Base-by-base conservation (phyloP, 176 grass and related monocot species). In the Raddia guianensis region DNA sequence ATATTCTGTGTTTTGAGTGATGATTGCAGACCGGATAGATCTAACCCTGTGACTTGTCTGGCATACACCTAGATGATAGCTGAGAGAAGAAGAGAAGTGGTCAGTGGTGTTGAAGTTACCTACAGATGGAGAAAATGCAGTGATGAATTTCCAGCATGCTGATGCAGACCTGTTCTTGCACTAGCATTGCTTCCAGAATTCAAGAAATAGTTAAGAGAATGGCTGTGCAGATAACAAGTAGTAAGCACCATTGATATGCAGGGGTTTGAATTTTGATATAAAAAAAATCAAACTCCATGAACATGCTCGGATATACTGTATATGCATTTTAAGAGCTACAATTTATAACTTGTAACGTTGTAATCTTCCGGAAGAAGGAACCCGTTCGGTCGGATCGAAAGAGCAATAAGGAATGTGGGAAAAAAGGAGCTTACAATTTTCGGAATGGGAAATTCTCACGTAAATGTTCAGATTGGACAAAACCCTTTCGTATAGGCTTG, bases 51-150 rank as follows among this genome's bases (percentile, higher is more conserved):
- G 56, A 1, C 4, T 85, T 80, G 16, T 18, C 84, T 95, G 95
- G 95, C 88, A 46, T 98, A 98, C 86, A 91, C 88, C 2, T 71
- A 93, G 56, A 98, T 98, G 95, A 98, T 98, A 89, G 72, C 84
- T 15, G 90, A 95, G 84, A 93, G 95, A 78, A 93, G 90, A 66
- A 89, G 63, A 91, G 90, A 77, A 66, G 92, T 98, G 45, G 82
- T 83, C 40, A 91, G 84, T 33, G 95, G 95, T 33, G 72, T 86
- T 73, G 95, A 98, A 93, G 95, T 95, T 95, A 98, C 92, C 15
- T 98, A 91, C 54, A 92, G 95, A 87, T 76, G 83, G 83, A 83
- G 82, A 94, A 87, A 76, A 42, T 53, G 48, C 68, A 84, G 62
- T 83, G 83, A 88, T 7, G 68, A 49, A 68, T 67, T 37, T 10